These are phyloP conservation scores for Flaveria linearis DNA, from an alignment of 129 eudicot genomes.

Conservation along the genomic window DNA sequence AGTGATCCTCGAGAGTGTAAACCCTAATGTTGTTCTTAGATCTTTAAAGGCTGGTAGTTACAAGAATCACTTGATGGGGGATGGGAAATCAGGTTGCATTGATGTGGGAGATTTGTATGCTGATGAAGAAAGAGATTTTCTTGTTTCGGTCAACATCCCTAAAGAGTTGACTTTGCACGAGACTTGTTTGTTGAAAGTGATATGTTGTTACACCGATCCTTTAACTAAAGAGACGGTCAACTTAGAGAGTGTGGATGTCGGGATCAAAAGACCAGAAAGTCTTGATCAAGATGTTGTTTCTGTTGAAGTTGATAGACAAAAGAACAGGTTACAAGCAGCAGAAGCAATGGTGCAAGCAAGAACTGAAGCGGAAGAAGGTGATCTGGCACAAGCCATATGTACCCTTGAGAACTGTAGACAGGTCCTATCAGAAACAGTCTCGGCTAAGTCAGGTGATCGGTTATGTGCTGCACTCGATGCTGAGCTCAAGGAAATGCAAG, in stretches of 20 bases:
- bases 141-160: conserved; percentile 66
- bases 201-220: conserved; percentile 60
- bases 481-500: conserved; percentile 84
- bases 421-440: conserved; percentile 49
- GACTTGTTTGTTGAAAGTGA: conserved; percentile 58
- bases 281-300: conserved; percentile 45
- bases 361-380: conserved; percentile 70
- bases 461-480: conserved; percentile 67
- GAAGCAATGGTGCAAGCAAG: conserved; percentile 72
- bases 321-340: conserved; percentile 72
- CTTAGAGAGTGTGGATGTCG: conserved; percentile 47
- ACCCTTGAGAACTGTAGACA: conserved; percentile 58
- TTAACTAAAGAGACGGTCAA: conserved; percentile 55
- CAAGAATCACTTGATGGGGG: conserved; percentile 44
- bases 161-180: conserved; percentile 39
- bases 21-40: conserved; percentile 40
- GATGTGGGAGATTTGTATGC: conserved; percentile 84
- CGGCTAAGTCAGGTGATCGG: conserved; percentile 63
- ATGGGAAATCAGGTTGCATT: conserved; percentile 48
- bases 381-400: conserved; percentile 52
- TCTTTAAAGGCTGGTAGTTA: conserved; percentile 72
- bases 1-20: conserved; percentile 48
- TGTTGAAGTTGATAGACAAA: conserved; percentile 78
- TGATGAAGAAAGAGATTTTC: conserved; percentile 81
- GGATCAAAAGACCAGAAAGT: conserved; percentile 52